Conservation (phyloP, 1,284 basidiomycete species). For the Fomes fomentarius region DNA sequence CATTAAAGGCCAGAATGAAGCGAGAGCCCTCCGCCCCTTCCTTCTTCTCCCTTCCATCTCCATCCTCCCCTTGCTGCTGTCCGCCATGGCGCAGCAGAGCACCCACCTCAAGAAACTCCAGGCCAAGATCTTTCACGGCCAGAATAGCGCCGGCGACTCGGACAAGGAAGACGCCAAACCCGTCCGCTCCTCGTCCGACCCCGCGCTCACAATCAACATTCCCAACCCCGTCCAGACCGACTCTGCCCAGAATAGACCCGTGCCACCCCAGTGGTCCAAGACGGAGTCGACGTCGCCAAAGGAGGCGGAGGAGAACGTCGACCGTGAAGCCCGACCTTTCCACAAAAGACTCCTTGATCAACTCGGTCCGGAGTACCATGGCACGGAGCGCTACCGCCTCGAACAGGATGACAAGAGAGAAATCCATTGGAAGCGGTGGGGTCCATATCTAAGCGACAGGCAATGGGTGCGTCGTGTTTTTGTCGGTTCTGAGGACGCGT, state of each 20-base stretch:
- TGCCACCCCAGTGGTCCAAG: conserved; percentile 47
- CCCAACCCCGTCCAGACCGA: conserved; percentile 50
- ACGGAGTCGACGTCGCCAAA: conserved; percentile 33
- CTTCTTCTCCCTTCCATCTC: conserved; percentile 30
- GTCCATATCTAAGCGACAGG: conserved; percentile 94
- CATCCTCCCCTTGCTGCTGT: conserved; percentile 23
- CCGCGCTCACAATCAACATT: conserved; percentile 78
- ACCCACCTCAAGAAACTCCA: conserved; percentile 65
- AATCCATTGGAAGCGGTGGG: conserved; percentile 97
- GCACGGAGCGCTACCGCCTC: conserved; percentile 73
- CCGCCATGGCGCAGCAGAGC: conserved; percentile 37
- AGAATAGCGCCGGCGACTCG: conserved; percentile 23
- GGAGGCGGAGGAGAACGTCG: conserved; percentile 26
- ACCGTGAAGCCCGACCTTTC: conserved; percentile 45
- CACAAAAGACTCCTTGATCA: conserved; percentile 61
- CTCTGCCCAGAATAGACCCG: conserved; percentile 14
- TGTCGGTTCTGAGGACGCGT: conserved; percentile 8
- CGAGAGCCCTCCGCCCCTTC: conserved; percentile 13
- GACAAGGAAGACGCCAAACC: conserved; percentile 24
- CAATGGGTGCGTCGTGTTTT: conserved; percentile 81
- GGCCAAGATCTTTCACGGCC: conserved; percentile 72
- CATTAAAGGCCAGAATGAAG: conserved; percentile 13
- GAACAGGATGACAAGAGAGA: conserved; percentile 68
- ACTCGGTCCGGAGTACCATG: conserved; percentile 63
- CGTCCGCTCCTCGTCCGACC: conserved; percentile 39